Evolutionary conservation across 441 rosid species (phyloP), one percentile per base, ranked within the genome.

Genomic region (Populus hybrid): DNA sequence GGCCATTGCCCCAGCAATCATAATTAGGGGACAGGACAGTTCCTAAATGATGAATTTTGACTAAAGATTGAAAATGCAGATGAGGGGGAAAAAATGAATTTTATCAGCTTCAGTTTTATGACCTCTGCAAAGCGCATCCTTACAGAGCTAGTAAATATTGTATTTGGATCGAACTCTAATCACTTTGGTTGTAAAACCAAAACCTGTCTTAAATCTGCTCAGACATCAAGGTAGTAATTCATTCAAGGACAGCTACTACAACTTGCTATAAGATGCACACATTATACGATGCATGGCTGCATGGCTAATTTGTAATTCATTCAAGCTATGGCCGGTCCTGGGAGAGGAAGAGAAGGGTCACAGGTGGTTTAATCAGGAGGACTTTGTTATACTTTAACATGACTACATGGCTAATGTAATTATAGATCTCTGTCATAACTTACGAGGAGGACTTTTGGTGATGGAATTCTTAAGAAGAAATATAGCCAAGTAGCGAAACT

Each of bases 1-100:
- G 82, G 78, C 75, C 84, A 81, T 72, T 68, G 74, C 68, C 75
- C 28, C 79, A 73, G 71, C 74, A 66, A 77, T 67, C 75, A 79
- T 76, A 77, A 71, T 73, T 71, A 69, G 72, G 57, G 71, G 69
- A 78, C 73, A 74, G 18, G 74, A 70, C 65, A 36, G 66, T 77
- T 75, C 69, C 59, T 24, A 18, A 66, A 79, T 71, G 78, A 32
- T 70, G 69, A 67, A 64, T 73, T 65, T 79, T 53, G 70, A 77
- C 78, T 35, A 75, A 53, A 10, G 1, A 63, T 28, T 9, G 74
- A 19, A 14, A 64, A 28, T 63, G 34, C 74, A 16, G 66, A 70
- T 42, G 28, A 61, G 7, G 19, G 4, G 19, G 1, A 30, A 70
- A 35, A 10, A 24, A 6, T 6, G 61, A 7, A 66, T 53, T 77